Evolutionary conservation across 2,329 filamentous ascomycete genomes (phyloP), one percentile per base, ranked within the genome.

Genomic region (Ascochyta pisi): DNA sequence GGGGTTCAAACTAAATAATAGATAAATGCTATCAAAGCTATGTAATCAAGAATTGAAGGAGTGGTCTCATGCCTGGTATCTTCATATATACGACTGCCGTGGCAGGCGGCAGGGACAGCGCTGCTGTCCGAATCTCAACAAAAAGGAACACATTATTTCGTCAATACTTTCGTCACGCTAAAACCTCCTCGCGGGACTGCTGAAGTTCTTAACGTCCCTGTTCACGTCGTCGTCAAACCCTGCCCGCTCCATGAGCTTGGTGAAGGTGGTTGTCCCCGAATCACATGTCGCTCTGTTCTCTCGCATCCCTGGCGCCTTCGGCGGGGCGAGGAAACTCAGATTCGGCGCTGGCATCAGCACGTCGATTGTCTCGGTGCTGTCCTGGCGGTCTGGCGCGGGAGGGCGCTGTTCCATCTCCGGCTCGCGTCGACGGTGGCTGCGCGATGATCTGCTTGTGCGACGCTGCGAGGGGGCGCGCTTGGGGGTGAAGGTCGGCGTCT

Each of bases 321-420:
- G 73, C 0, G 70, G 70, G 15, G 66, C 68, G 26, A 75, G 60
- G 53, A 74, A 74, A n/a, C 63, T 66, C 31, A 56, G 42, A 15
- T 56, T 51, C 4, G 68, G 69, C n/a, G 73, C 67, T 5, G 73
- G 74, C 75, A 77, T 76, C n/a, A 77, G 58, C 22, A 79, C 75
- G 48, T 78, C 74, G 34, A 81, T 80, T 0, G 78, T 81, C 48
- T 80, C 78, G 31, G 73, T 73, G 52, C 76, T 78, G 13, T 63
- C 73, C 27, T 61, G 73, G 23, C 76, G 62, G 9, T 59, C 52
- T 9, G 58, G 50, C 5, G 54, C 33, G 4, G 58, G 54, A 2
- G 61, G 55, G 3, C 42, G 34, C 27, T 57, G 50, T 3, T 43
- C 40, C 54, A 52, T 52, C 40, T 57, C 48, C 4, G 54, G 54